Evolutionary conservation across 495 filamentous ascomycete genomes (phyloP).

Genomic region (Neurospora sp.): DNA sequence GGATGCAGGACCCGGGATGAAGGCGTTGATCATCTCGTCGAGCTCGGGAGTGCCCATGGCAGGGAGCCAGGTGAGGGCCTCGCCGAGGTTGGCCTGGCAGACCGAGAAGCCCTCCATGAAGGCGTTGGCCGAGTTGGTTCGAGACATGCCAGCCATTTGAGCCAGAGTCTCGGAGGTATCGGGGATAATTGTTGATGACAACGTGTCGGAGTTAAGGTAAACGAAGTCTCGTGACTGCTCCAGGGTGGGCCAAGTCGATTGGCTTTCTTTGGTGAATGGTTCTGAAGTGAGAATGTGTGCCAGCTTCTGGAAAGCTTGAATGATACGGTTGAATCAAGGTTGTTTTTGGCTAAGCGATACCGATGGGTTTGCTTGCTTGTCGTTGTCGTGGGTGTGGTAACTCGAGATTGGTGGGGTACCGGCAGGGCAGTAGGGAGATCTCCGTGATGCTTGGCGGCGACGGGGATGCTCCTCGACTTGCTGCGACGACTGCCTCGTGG

Average conservation of each 20-base stretch:
- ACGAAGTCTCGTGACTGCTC: background rate
- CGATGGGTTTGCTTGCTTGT: background rate
- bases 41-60: constrained; percentile 42
- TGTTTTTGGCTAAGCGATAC: background rate
- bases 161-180: background rate
- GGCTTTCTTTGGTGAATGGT: background rate
- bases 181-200: background rate
- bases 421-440: background rate
- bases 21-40: constrained; percentile 42
- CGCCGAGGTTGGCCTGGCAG: constrained; percentile 39
- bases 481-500: background rate
- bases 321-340: background rate
- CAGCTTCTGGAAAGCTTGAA: background rate
- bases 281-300: background rate
- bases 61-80: constrained; percentile 42
- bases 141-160: constrained; percentile 28
- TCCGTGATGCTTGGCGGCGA: background rate
- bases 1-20: constrained; percentile 37
- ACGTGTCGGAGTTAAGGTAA: background rate
- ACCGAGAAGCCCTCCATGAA: constrained; percentile 37
- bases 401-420: background rate
- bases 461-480: background rate
- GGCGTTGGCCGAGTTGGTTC: constrained; percentile 27
- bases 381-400: background rate
- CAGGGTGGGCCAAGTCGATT: background rate